phyloP scores from a whole-genome alignment of 169 alveolate genomes.

The Condylostoma magnum region DNA sequence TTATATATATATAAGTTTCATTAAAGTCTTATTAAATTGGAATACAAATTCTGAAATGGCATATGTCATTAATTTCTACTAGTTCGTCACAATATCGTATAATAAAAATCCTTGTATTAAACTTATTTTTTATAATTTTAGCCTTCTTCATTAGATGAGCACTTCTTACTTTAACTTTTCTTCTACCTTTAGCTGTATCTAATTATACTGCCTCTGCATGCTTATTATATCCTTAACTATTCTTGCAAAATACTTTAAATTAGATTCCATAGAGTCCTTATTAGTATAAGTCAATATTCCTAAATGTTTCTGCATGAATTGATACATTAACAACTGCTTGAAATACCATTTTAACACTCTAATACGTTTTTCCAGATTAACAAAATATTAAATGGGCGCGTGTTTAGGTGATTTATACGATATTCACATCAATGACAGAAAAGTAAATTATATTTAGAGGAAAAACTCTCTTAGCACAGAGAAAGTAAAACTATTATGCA shows the following conservation, averaged over 20 bases:
- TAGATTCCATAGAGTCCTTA: slow-evolving; percentile 58
- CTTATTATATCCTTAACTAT: too few species aligned
- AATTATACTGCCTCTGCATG: too few species aligned
- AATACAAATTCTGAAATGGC: slow-evolving; percentile 73
- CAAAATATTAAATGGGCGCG: too few species aligned
- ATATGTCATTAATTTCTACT: slow-evolving; percentile 78
- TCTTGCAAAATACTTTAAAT: not conserved
- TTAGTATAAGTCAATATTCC: slow-evolving; percentile 69
- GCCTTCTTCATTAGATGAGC: too few species aligned
- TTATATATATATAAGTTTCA: slow-evolving; percentile 41
- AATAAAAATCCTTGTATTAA: slow-evolving; percentile 67
- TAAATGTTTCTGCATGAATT: slow-evolving; percentile 64
- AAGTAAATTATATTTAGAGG: too few species aligned
- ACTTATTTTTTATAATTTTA: slow-evolving; percentile 56
- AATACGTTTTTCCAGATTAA: too few species aligned
- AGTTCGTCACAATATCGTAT: slow-evolving; percentile 84
- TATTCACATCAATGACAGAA: too few species aligned
- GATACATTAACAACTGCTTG: slow-evolving; percentile 64
- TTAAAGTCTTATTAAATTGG: slow-evolving; percentile 39
- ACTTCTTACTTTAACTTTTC: too few species aligned
- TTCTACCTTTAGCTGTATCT: too few species aligned
- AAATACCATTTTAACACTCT: slow-evolving; percentile 74
- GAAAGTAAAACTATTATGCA: slow-evolving; percentile 8
- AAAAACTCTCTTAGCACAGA: too few species aligned
- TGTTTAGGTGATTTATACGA: too few species aligned